Base-by-base conservation (phyloP, 192 early-diverging fungal species). In the Ambispora gerdemannii region DNA sequence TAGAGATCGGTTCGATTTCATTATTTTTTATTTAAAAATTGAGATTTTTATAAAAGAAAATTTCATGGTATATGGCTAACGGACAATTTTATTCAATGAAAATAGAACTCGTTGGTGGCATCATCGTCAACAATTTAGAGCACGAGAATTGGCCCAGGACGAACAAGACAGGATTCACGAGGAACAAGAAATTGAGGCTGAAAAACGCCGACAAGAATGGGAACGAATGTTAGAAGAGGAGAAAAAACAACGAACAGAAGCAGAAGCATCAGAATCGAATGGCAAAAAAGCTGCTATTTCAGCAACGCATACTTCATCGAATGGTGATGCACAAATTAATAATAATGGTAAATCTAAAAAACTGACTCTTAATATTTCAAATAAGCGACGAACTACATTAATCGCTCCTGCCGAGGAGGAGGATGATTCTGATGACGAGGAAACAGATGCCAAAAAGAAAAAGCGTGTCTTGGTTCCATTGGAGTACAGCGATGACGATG, bases 71-170 rank as follows among this genome's bases (percentile, higher is more conserved):
- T n/a, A n/a, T n/a, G n/a, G n/a, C n/a, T n/a, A n/a, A n/a, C n/a
- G n/a, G n/a, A n/a, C n/a, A n/a, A n/a, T n/a, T n/a, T n/a, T n/a
- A n/a, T n/a, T n/a, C n/a, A 0, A 27, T 28, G 20, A 27, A 10
- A 20, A 20, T 70, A 87, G 89, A 51, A 75, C 80, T 20, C 81
- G 92, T 55, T 94, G 92, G 92, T 86, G 89, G 86, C 82, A 83
- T 20, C 81, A 73, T 60, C 79, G 92, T 72, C 81, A 84, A 58
- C 70, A 74, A 4, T 77, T 82, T 32, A 78, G 86, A 34, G 80
- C 84, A 34, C 86, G 86, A 2, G 93, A 95, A 72, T 71, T 83
- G 33, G 89, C 91, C 58, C 67, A 75, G 50, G 93, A 93, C 50
- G 85, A 89, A 20, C 59, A 76, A n/a, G 90, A 91, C 60, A 80